phyloP scores from a whole-genome alignment of 495 filamentous ascomycete species.

The Thermothielavioides terrestris region DNA sequence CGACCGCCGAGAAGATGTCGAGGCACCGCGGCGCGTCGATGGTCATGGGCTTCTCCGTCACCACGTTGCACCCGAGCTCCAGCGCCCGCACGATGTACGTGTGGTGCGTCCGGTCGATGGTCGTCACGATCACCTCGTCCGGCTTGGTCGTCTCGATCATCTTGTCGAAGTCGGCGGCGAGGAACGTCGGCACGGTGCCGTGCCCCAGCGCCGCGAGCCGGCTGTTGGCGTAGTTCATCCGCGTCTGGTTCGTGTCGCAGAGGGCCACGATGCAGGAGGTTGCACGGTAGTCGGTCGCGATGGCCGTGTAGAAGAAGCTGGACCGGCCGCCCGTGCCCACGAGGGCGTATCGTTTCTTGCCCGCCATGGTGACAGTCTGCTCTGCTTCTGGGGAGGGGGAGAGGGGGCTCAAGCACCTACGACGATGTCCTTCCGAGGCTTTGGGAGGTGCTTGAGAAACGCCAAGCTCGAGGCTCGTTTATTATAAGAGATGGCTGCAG shows the following conservation, averaged over 20 bases:
- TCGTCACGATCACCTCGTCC: slow-evolving; percentile 50
- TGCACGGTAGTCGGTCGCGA: slow-evolving; percentile 37
- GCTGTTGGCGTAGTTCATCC: slow-evolving; percentile 37
- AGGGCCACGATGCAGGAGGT: slow-evolving; percentile 44
- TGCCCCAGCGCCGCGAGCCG: slow-evolving; percentile 28
- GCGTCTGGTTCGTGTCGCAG: slow-evolving; percentile 42
- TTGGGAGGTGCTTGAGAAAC: background rate
- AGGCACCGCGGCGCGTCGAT: slow-evolving; percentile 46
- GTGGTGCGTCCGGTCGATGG: slow-evolving; percentile 51
- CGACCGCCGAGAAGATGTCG: slow-evolving; percentile 38
- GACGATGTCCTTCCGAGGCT: too few relatives aligned
- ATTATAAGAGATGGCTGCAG: too few relatives aligned
- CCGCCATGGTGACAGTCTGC: background rate
- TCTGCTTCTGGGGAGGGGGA: too few relatives aligned
- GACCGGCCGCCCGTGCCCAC: slow-evolving; percentile 38
- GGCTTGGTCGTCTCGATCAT: slow-evolving; percentile 47
- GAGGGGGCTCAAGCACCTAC: too few relatives aligned
- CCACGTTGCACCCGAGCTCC: slow-evolving; percentile 47
- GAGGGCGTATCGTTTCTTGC: slow-evolving; percentile 34
- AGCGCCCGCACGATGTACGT: slow-evolving; percentile 47
- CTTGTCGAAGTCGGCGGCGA: slow-evolving; percentile 42
- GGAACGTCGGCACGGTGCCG: slow-evolving; percentile 39
- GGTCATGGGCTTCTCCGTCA: slow-evolving; percentile 53
- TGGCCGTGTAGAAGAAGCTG: slow-evolving; percentile 50
- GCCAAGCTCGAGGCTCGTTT: too few relatives aligned